Base-by-base conservation (phyloP, 1,284 basidiomycete species). In the Anthracocystis panici-leucophaei region DNA sequence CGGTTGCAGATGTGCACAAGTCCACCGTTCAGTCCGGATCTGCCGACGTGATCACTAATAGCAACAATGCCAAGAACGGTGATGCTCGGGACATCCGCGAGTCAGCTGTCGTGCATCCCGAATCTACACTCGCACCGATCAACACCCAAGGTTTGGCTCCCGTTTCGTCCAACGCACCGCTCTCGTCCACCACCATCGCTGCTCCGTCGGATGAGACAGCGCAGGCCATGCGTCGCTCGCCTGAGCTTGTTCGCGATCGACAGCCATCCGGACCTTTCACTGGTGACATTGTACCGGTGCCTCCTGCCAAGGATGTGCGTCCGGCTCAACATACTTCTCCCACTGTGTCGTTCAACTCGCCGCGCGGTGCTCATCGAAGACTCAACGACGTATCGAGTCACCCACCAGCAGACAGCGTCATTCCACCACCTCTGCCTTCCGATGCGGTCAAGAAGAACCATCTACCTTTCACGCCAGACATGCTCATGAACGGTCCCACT, bases 401-500 rank as follows among this genome's bases (percentile, higher is more conserved):
- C 10, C n/a, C 52, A 18, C 58, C 63, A 4, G 64, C 63, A 7
- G 72, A 77, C 55, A 64, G 72, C 52, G 64, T 80, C 33, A 65
- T 79, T 16, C 77, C 78, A 21, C 77, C 78, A n/a, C 77, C 74
- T 2, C 50, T 80, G 31, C 79, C 79, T 6, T 27, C 27, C 16
- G 67, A 70, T 5, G 63, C 67, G 23, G 55, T 55, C 46, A 44
- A 41, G 10, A 41, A 21, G 10, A 41, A 21, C 7, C 66, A 71
- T 16, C 55, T 29, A 3, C 20, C 63, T 10, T 52, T 66, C 3
- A 52, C 52, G 2, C 27, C 63, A 3, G 56, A 65, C 18, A 57
- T 67, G 65, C 57, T 73, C 31, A 46, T 68, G 29, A 61, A 73
- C 25, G 61, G 61, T 3, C 60, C 66, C n/a, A 50, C 69, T 10